Base-by-base conservation (phyloP, 2,329 filamentous ascomycete species). In the Aspergillus vadensis region DNA sequence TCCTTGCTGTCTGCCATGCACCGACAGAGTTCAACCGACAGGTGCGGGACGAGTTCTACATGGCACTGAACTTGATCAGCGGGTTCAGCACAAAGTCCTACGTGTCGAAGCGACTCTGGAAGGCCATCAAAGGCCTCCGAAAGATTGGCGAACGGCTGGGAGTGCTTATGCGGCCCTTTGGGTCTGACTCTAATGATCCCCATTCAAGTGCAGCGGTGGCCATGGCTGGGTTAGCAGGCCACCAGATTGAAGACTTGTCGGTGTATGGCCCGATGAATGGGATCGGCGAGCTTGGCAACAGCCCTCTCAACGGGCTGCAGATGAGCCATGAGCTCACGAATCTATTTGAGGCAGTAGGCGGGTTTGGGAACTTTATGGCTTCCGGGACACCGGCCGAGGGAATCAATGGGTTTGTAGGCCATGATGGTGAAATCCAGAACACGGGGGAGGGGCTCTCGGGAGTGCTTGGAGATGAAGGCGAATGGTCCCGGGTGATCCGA, bases 11-110 rank as follows among this genome's bases (percentile, higher is more conserved):
- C 2, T 86, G 83, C 17, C 86, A 89, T 72, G 85, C 86, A 4
- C 86, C 87, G 0, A 80, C 80, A 0, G 79, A 86, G 8, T 89
- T 88, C 70, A 86, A 83, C 62, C 76, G 81, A 6, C 79, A 82
- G 63, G 85, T 86, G n/a, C 81, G 86, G 12, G 85, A 88, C 62
- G 86, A 89, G 67, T 89, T 89, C 71, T 88, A 88, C 76, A 85
- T 87, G 79, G 86, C 86, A 0, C 80, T 89, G 3, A 85, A 88
- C 49, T 78, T 89, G 10, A 81, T 89, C 50, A 85, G 86, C 36
- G 84, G 83, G 3, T 83, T 89, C 62, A 86, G 84, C 60, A 82
- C 83, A 49, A 84, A 85, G 61, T 87, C 84, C 0, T 86, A 83
- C 65, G 83, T 88, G 15, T 85, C 83, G 21, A 86, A 86, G 65